A percentile compares a stretch with the other conserved stretches of the same genome.
phyloP scores from a whole-genome alignment of 495 filamentous ascomycete genomes.

The Beverwykella pulmonaria region DNA sequence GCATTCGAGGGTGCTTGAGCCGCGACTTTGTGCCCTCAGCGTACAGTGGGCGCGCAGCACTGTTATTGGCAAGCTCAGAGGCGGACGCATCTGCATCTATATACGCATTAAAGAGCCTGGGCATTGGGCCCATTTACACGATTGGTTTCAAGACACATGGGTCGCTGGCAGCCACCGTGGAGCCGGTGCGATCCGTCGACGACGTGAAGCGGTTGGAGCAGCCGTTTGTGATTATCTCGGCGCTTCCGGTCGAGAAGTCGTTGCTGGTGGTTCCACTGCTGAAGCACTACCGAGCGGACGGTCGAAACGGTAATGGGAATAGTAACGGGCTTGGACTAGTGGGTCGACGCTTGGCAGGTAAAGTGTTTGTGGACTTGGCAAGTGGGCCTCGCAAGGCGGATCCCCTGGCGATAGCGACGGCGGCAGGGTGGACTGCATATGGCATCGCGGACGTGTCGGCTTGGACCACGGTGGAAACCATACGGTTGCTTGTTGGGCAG shows the following conservation, averaged over 20 bases:
- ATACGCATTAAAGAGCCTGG: constrained; percentile 74
- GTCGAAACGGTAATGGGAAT: constrained; percentile 17
- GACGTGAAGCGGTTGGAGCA: constrained; percentile 72
- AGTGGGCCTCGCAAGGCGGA: constrained; percentile 69
- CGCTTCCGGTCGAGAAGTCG: constrained; percentile 74
- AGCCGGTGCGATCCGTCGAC: constrained; percentile 79
- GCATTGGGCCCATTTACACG: constrained; percentile 76
- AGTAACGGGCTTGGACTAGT: constrained; percentile 44
- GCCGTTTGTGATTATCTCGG: constrained; percentile 79
- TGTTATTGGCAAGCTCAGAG: constrained; percentile 67
- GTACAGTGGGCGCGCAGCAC: constrained; percentile 71
- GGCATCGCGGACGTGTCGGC: constrained; percentile 76
- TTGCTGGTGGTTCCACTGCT: constrained; percentile 77
- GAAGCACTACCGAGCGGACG: constrained; percentile 57
- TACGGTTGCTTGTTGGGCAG: constrained; percentile 76
- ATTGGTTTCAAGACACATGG: constrained; percentile 76
- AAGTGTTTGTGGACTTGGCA: constrained; percentile 79
- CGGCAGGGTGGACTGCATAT: constrained; percentile 76
- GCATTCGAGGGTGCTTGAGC: constrained; percentile 76
- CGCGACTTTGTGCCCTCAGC: constrained; percentile 80
- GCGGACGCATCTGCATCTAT: constrained; percentile 74
- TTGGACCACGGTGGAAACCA: constrained; percentile 79
- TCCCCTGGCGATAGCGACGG: constrained; percentile 66
- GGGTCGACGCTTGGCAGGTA: constrained; percentile 57
- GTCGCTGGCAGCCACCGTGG: constrained; percentile 63